Evolutionary conservation across 179 eudicot species (phyloP), one percentile per base, ranked within the genome.

Genomic region (Sideroxylon spinosum): DNA sequence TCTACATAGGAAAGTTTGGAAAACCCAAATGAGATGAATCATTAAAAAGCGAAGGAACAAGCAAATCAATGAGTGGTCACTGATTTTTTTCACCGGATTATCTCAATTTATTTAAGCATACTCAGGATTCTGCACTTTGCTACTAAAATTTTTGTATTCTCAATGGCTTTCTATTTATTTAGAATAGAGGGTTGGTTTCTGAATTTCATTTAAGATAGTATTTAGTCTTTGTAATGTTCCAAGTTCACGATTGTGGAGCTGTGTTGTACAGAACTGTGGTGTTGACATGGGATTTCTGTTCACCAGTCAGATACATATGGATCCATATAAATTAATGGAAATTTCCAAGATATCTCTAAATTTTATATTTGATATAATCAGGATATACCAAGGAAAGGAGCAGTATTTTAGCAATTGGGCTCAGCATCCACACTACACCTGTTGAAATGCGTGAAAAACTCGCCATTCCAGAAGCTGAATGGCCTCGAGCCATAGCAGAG

Each of bases 401-500:
- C 85, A 88, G 91, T 68, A 83, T 88, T 48, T 85, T 85, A 23
- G 91, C 83, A 1, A 88, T 88, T 73, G 91, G 91, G 53, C 88
- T 88, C 22, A 88, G 88, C 64, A 76, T 88, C 77, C 91, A 88
- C 76, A 81, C 89, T 16, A 20, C 88, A 44, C 91, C 91, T 5
- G 91, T 88, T 49, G 89, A 88, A 77, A 83, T 88, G 86, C 85
- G 91, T 61, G 91, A 88, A 84, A 88, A 88, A 69, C 89, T 88
- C 62, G 91, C 89, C 19, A 83, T 88, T 83, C 91, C 91, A 19
- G 91, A 88, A 85, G 89, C 91, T 73, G 89, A 88, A 79, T 88
- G 91, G 91, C 89, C 88, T 6, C 76, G 84, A 78, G 91, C 91
- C 65, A 88, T 88, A 13, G 76, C 83, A 17, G 89, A 88, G 81